A percentile compares a stretch with the other conserved stretches of the same genome.
These are phyloP conservation scores for Solanum pinnatisectum DNA, from an alignment of 257 asterid genomes.

Conservation along the genomic window DNA sequence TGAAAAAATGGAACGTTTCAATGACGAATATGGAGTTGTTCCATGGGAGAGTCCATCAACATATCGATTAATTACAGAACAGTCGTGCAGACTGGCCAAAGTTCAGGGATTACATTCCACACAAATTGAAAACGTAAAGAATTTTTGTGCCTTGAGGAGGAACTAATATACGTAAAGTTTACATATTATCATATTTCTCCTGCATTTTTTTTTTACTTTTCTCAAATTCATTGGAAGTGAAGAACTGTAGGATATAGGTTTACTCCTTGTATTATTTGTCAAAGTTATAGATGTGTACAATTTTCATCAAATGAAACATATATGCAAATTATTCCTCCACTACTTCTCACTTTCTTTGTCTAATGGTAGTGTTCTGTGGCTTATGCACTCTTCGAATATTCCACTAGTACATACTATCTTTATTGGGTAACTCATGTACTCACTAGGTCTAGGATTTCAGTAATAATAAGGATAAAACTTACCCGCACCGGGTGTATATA, in stretches of 20 bases:
- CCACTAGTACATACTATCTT: no score
- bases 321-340: not conserved
- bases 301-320: not conserved
- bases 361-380: not conserved
- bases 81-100: constrained; percentile 77
- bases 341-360: not conserved
- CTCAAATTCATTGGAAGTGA: not conserved
- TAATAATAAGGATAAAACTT: no score
- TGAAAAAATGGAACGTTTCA: constrained; percentile 79
- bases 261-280: not conserved
- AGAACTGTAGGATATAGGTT: not conserved
- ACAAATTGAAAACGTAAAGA: constrained; percentile 54
- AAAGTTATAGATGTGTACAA: not conserved
- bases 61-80: constrained; percentile 59
- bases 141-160: constrained; percentile 37
- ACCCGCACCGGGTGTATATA: no score
- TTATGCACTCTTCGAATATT: not conserved
- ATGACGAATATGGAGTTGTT: constrained; percentile 84
- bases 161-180: not conserved
- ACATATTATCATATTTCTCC: not conserved
- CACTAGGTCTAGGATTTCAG: not conserved
- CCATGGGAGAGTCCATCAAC: constrained; percentile 75
- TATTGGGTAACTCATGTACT: not conserved
- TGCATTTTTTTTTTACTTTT: not conserved
- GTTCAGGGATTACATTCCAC: constrained; percentile 79